These are phyloP conservation scores for Diplodia scrobiculata DNA, from an alignment of 2,329 filamentous ascomycete genomes.

Conservation along the genomic window DNA sequence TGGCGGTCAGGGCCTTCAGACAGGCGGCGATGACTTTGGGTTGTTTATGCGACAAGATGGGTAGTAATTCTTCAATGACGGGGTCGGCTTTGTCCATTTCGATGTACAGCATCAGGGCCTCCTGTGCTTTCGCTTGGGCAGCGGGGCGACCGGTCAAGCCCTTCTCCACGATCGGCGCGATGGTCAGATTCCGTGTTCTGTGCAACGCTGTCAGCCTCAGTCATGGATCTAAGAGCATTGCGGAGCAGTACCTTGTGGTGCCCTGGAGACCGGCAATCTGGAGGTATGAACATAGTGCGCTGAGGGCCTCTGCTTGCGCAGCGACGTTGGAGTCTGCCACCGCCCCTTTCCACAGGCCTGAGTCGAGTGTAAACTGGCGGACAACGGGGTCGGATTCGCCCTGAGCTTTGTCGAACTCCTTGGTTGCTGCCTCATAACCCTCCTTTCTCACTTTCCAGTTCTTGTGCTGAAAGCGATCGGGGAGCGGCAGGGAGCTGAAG, in stretches of 20 bases:
- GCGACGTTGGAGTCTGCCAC: slow-evolving; percentile 95
- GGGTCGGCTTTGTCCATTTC: slow-evolving; percentile 85
- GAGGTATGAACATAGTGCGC: slow-evolving; percentile 84
- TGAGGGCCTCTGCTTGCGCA: slow-evolving; percentile 89
- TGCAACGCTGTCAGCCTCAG: slow-evolving; percentile 31
- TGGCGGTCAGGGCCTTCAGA: slow-evolving; percentile 73
- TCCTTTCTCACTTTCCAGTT: slow-evolving; percentile 96
- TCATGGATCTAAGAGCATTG: neutral
- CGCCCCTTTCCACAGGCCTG: slow-evolving; percentile 85
- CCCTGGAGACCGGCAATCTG: slow-evolving; percentile 84
- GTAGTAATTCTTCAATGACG: slow-evolving; percentile 86
- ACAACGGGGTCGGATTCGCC: slow-evolving; percentile 86
- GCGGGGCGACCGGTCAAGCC: slow-evolving; percentile 82
- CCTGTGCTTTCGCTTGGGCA: slow-evolving; percentile 82
- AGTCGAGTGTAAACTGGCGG: slow-evolving; percentile 81
- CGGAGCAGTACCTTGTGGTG: slow-evolving; percentile 61
- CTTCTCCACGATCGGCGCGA: slow-evolving; percentile 85
- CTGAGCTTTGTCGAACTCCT: slow-evolving; percentile 80
- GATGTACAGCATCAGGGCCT: slow-evolving; percentile 83
- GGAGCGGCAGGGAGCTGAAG: slow-evolving; percentile 74
- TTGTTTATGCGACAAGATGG: slow-evolving; percentile 80
- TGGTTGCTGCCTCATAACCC: slow-evolving; percentile 89
- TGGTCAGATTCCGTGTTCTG: slow-evolving; percentile 72
- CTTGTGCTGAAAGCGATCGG: slow-evolving; percentile 85
- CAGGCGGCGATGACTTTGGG: slow-evolving; percentile 83